Base-by-base conservation (phyloP, 768 basidiomycete species). In the Antrodiella citrinella region DNA sequence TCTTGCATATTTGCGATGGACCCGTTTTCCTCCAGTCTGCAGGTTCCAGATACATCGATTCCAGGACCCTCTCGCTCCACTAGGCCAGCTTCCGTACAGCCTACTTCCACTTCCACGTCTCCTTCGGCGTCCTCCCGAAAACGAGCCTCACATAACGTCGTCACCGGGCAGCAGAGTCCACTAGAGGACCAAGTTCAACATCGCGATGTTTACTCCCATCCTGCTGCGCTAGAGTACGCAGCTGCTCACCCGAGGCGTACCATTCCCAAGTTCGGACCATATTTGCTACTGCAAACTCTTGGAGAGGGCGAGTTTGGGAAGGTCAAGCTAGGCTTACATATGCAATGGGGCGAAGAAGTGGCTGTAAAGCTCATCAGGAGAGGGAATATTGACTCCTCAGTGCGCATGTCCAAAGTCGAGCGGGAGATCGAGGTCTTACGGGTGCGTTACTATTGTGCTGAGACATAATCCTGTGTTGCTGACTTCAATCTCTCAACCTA, bases 261-360 rank as follows among this genome's bases (percentile, higher is more conserved):
- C 21, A 91, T 92, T 39, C 91, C 91, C 49, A 87, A 85, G 67
- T 98, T 99, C 58, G 96, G 96, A 0, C 92, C 94, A 0, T 99
- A 99, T 67, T 74, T 98, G 9, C 77, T 98, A 35, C 73, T 99
- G 15, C 94, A 98, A 66, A 98, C 96, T 0, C 76, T 99, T 18
- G 96, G 96, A 42, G 95, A 99, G 69, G 95, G 95, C 57, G 95
- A 98, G 72, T 97, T 97, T 62, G 94, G 93, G 43, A 98, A 98
- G 66, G 94, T 98, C 70, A 98, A 97, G 66, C 81, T 98, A n/a
- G 95, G 95, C 4, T 74, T 98, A 47, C 95, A 98, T 60, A 76
- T 74, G 57, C 82, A 88, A 57, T 96, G 88, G 83, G 93, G 91
- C 24, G 93, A 96, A 66, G 95, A 97, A 64, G 94, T 95, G n/a